Evolutionary conservation across 805 yeast species (phyloP).

Genomic region (Spencermartinsiella europaea): DNA sequence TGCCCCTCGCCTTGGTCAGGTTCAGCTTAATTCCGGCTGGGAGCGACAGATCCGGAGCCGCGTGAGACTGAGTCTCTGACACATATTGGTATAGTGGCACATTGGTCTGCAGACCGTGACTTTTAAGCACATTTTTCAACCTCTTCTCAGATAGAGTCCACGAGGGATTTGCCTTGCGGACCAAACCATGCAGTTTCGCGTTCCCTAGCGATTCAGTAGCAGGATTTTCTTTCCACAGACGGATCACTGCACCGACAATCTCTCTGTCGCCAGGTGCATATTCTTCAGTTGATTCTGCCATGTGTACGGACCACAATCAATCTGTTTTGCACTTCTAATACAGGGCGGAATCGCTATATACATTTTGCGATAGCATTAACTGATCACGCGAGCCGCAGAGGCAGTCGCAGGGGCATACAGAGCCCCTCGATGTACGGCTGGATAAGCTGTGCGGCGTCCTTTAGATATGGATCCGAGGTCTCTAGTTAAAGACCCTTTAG

Average conservation of each 20-base stretch:
- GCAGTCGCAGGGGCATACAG: too few species aligned
- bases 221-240: constrained; percentile 65
- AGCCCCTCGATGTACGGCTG: too few species aligned
- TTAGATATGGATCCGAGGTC: too few species aligned
- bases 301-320: too few species aligned
- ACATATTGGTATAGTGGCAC: constrained; percentile 41
- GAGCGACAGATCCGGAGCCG: constrained; percentile 41
- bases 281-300: too few species aligned
- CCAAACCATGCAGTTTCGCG: constrained; percentile 45
- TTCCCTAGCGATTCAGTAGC: constrained; percentile 53
- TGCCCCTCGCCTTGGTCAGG: constrained; percentile 52
- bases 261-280: constrained; percentile 49
- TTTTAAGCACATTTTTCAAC: constrained; percentile 48
- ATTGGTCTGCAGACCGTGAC: constrained; percentile 46
- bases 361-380: too few species aligned
- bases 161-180: constrained; percentile 47
- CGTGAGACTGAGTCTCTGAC: constrained; percentile 46
- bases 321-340: too few species aligned
- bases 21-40: constrained; percentile 41
- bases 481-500: too few species aligned
- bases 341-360: too few species aligned
- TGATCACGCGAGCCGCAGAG: too few species aligned
- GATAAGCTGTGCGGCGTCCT: too few species aligned
- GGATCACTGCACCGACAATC: constrained; percentile 54
- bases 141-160: constrained; percentile 64